Percentiles rank a stretch among this genome's conserved stretches.
phyloP scores from a whole-genome alignment of 1,284 basidiomycete genomes.

The Vanrija sp. region DNA sequence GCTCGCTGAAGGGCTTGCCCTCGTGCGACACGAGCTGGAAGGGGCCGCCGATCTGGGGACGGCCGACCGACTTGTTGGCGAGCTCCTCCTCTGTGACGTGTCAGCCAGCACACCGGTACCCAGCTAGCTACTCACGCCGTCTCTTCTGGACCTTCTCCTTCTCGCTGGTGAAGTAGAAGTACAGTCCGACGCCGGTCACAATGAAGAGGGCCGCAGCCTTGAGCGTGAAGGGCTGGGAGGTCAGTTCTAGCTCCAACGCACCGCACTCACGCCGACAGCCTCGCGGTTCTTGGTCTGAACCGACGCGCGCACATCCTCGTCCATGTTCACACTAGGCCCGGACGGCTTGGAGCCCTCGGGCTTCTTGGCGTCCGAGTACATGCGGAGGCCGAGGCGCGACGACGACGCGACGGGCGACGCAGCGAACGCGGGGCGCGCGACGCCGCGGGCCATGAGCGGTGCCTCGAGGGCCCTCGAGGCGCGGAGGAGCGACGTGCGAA shows the following conservation, averaged over 20 bases:
- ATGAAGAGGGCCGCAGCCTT: constrained; percentile 78
- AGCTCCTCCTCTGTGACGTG: constrained; percentile 60
- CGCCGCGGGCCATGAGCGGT: background rate
- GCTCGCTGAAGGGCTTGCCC: constrained; percentile 70
- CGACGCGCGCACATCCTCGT: too few relatives aligned
- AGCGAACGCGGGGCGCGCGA: background rate
- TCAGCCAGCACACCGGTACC: background rate
- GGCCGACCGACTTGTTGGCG: constrained; percentile 55
- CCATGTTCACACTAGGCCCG: too few relatives aligned
- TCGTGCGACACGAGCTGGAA: constrained; percentile 71
- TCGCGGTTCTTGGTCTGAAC: constrained; percentile 16
- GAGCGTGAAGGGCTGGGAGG: constrained; percentile 75
- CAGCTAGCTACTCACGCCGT: constrained; percentile 55
- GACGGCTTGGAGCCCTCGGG: too few relatives aligned
- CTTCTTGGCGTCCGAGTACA: background rate
- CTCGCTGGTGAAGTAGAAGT: constrained; percentile 83
- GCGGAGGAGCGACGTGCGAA: background rate
- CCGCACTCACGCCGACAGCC: constrained; percentile 23
- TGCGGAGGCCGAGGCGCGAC: constrained; percentile 2
- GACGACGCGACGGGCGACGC: background rate
- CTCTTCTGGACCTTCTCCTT: constrained; percentile 74
- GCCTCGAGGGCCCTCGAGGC: background rate
- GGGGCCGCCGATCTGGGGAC: constrained; percentile 81
- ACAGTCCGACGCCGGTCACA: constrained; percentile 73
- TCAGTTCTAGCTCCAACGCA: background rate